These are phyloP conservation scores for Trichocomaceae sp. DNA, from an alignment of 2,329 filamentous ascomycete species.

Conservation along the genomic window DNA sequence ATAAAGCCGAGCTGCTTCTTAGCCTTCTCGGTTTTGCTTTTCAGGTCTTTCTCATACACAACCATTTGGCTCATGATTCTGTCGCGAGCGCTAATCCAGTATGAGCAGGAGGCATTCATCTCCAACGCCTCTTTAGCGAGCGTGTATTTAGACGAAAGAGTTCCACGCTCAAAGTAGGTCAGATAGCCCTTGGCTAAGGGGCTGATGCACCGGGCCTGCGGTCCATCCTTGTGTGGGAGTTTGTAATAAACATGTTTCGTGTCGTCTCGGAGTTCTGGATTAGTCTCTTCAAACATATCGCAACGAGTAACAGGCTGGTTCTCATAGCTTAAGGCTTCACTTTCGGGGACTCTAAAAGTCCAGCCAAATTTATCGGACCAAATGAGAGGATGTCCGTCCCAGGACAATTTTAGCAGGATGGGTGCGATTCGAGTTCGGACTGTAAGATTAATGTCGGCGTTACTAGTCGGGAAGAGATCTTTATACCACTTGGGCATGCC, in stretches of 20 bases:
- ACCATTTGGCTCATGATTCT: slow-evolving; percentile 94
- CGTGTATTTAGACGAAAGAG: slow-evolving; percentile 74
- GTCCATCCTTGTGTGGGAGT: slow-evolving; percentile 92
- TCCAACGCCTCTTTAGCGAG: slow-evolving; percentile 93
- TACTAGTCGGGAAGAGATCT: slow-evolving; percentile 67
- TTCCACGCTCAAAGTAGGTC: slow-evolving; percentile 83
- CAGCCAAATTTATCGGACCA: slow-evolving; percentile 94
- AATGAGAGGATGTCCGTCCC: slow-evolving; percentile 81
- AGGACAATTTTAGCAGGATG: slow-evolving; percentile 72
- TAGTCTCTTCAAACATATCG: slow-evolving; percentile 69
- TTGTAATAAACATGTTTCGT: slow-evolving; percentile 70
- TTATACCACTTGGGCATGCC: slow-evolving; percentile 97
- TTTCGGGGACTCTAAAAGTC: slow-evolving; percentile 71
- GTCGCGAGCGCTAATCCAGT: slow-evolving; percentile 95
- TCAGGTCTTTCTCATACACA: slow-evolving; percentile 66
- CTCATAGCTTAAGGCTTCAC: slow-evolving; percentile 58
- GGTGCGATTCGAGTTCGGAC: slow-evolving; percentile 85
- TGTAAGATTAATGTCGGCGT: slow-evolving; percentile 63
- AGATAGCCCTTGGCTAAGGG: slow-evolving; percentile 90
- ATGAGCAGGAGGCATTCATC: slow-evolving; percentile 98
- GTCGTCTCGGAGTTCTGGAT: slow-evolving; percentile 61
- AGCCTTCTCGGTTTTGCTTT: slow-evolving; percentile 13
- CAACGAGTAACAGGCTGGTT: slow-evolving; percentile 67
- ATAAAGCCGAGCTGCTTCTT: slow-evolving; percentile 65
- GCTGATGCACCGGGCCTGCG: slow-evolving; percentile 71